Conservation (phyloP, 805 yeast species). For the Nematodospora valgi region DNA sequence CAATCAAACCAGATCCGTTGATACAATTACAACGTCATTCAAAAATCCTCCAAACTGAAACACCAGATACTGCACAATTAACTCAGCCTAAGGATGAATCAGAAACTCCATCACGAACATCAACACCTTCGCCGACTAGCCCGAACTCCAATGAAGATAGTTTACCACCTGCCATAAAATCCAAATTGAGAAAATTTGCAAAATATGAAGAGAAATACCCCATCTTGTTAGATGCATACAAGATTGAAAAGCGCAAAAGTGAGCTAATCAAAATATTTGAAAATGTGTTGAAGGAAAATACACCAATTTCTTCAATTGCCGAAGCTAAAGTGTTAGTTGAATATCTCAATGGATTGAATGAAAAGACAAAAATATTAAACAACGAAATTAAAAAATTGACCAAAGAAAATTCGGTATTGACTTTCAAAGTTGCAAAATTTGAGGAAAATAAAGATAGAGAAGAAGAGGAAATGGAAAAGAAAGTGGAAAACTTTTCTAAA, state of each 20-base stretch:
- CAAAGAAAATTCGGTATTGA: slow-evolving; percentile 23
- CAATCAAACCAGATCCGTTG: slow-evolving; percentile 15
- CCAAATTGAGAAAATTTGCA: slow-evolving; percentile 68
- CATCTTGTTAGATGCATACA: slow-evolving; percentile 75
- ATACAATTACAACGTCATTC: slow-evolving; percentile 31
- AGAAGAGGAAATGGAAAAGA: slow-evolving; percentile 11
- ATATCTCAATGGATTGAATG: slow-evolving; percentile 59
- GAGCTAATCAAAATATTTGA: slow-evolving; percentile 64
- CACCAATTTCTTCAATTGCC: slow-evolving; percentile 73
- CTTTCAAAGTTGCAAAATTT: slow-evolving; percentile 8
- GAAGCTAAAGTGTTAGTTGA: slow-evolving; percentile 71
- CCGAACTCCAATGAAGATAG: slow-evolving; percentile 28
- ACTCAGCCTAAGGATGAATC: slow-evolving; percentile 46
- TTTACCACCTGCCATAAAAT: slow-evolving; percentile 54
- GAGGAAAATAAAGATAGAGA: slow-evolving; percentile 7
- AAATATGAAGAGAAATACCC: slow-evolving; percentile 94
- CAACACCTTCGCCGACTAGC: not conserved
- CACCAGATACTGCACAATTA: slow-evolving; percentile 47
- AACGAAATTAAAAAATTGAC: slow-evolving; percentile 58
- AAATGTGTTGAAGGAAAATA: slow-evolving; percentile 65
- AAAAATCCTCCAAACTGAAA: slow-evolving; percentile 34
- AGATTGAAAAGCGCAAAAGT: slow-evolving; percentile 67
- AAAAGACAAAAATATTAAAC: slow-evolving; percentile 58
- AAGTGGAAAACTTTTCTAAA: not conserved
- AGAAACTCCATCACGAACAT: slow-evolving; percentile 6